A percentile compares a stretch with the other conserved stretches of the same genome.
Evolutionary conservation across 2,329 filamentous ascomycete species (phyloP).

Genomic region (Cadophora luteo-olivacea): DNA sequence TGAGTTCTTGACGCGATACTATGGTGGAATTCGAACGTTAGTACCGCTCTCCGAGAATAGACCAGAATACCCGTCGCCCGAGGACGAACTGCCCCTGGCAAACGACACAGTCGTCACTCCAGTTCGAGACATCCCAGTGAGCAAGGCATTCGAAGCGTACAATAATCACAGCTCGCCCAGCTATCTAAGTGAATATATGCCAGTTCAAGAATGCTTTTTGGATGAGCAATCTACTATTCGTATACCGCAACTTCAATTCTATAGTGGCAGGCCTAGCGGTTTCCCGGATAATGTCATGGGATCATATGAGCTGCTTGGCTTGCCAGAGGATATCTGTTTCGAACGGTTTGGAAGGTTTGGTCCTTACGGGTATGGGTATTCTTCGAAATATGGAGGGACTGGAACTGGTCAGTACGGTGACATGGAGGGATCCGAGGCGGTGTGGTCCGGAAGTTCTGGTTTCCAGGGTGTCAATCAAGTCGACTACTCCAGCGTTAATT

Average conservation of each 20-base stretch:
- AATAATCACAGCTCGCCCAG: slow-evolving; percentile 56
- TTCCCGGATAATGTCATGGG: slow-evolving; percentile 87
- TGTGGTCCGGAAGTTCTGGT: slow-evolving; percentile 67
- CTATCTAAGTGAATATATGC: slow-evolving; percentile 56
- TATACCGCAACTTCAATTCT: slow-evolving; percentile 75
- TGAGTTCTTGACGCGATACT: slow-evolving; percentile 84
- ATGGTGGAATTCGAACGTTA: slow-evolving; percentile 82
- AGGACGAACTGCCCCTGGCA: slow-evolving; percentile 61
- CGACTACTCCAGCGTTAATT: slow-evolving; percentile 78
- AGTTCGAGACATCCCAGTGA: slow-evolving; percentile 51
- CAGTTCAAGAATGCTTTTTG: slow-evolving; percentile 77
- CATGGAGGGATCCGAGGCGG: slow-evolving; percentile 76
- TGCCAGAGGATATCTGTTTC: slow-evolving; percentile 89
- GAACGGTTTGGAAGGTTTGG: slow-evolving; percentile 88
- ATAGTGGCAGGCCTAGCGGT: slow-evolving; percentile 78
- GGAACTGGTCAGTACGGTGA: slow-evolving; percentile 88
- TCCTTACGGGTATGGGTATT: slow-evolving; percentile 91
- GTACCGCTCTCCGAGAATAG: slow-evolving; percentile 69
- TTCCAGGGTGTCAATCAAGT: slow-evolving; percentile 62
- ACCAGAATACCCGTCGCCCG: slow-evolving; percentile 79
- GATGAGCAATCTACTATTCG: slow-evolving; percentile 69
- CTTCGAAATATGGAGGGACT: slow-evolving; percentile 75
- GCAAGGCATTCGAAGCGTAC: slow-evolving; percentile 68
- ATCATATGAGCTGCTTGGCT: slow-evolving; percentile 80
- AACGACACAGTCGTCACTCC: slow-evolving; percentile 47